Evolutionary conservation across 2,329 filamentous ascomycete genomes (phyloP).

Genomic region (Fulvia fulva): DNA sequence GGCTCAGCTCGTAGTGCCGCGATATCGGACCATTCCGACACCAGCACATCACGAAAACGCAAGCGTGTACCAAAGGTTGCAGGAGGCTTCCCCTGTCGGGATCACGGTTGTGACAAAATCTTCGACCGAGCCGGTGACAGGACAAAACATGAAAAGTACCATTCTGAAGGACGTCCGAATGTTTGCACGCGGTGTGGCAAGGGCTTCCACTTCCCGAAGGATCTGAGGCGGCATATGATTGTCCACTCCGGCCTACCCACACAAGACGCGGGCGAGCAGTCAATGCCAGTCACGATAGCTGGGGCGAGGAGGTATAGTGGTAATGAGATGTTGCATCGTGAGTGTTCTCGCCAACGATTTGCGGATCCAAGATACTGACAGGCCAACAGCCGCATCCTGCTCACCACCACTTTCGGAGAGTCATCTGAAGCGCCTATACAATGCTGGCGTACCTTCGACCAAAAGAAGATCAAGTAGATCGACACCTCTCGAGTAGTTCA

Average conservation of each 20-base stretch:
- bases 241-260: background rate
- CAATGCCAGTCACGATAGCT: background rate
- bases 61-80: slow-evolving; percentile 15
- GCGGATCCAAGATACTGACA: background rate
- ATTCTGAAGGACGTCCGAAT: slow-evolving; percentile 9
- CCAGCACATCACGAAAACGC: slow-evolving; percentile 12
- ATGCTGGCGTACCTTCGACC: background rate
- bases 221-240: slow-evolving; percentile 15
- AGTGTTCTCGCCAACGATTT: background rate
- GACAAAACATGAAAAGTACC: slow-evolving; percentile 19
- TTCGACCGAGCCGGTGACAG: slow-evolving; percentile 18
- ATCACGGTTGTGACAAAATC: slow-evolving; percentile 8
- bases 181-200: slow-evolving; percentile 9
- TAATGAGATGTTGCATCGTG: background rate
- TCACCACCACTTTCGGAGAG: background rate
- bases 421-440: background rate
- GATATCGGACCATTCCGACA: slow-evolving; percentile 12
- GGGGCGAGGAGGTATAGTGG: background rate
- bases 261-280: background rate
- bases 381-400: background rate
- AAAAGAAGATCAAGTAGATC: background rate
- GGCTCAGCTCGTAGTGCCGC: slow-evolving; percentile 8
- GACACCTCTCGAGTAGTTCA: background rate
- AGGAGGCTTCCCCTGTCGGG: slow-evolving; percentile 10
- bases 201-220: slow-evolving; percentile 17